A percentile compares a stretch with the other conserved stretches of the same genome.
Evolutionary conservation across 2,329 filamentous ascomycete species (phyloP).

Genomic region (Ascomycota sp.): DNA sequence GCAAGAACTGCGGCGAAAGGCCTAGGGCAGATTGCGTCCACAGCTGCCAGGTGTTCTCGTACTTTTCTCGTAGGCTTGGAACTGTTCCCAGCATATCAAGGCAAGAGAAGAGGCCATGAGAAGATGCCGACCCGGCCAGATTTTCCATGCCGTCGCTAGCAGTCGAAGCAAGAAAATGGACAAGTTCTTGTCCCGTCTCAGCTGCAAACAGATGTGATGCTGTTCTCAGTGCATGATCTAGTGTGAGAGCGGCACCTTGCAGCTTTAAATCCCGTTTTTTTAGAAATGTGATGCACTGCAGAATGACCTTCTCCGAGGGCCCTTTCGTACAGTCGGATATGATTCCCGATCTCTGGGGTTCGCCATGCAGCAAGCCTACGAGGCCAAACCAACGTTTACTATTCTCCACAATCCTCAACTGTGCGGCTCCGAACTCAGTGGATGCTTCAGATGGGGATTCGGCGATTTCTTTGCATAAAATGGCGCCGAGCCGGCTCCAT

Average conservation of each 20-base stretch:
- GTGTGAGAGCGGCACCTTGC: slow-evolving; percentile 27
- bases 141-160: slow-evolving; percentile 30
- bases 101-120: slow-evolving; percentile 39
- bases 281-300: slow-evolving; percentile 19
- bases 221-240: slow-evolving; percentile 17
- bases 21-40: slow-evolving; percentile 21
- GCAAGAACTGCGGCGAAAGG: slow-evolving; percentile 5
- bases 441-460: slow-evolving; percentile 64
- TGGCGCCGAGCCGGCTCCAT: slow-evolving; percentile 39
- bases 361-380: slow-evolving; percentile 21
- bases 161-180: slow-evolving; percentile 23
- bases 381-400: slow-evolving; percentile 46
- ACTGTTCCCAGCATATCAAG: slow-evolving; percentile 32
- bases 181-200: slow-evolving; percentile 13
- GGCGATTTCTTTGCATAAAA: slow-evolving; percentile 43
- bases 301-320: slow-evolving; percentile 11
- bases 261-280: slow-evolving; percentile 31
- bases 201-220: slow-evolving; percentile 19
- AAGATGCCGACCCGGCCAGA: slow-evolving; percentile 46
- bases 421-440: slow-evolving; percentile 50
- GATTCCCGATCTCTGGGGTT: slow-evolving; percentile 5
- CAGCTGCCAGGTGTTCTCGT: slow-evolving; percentile 20
- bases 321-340: slow-evolving; percentile 9
- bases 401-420: slow-evolving; percentile 42
- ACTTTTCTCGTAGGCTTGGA: slow-evolving; percentile 14